Percentiles rank a stretch among this genome's conserved stretches.
Conservation (phyloP, 2,329 filamentous ascomycete genomes). For the Fusarium sambucinum region DNA sequence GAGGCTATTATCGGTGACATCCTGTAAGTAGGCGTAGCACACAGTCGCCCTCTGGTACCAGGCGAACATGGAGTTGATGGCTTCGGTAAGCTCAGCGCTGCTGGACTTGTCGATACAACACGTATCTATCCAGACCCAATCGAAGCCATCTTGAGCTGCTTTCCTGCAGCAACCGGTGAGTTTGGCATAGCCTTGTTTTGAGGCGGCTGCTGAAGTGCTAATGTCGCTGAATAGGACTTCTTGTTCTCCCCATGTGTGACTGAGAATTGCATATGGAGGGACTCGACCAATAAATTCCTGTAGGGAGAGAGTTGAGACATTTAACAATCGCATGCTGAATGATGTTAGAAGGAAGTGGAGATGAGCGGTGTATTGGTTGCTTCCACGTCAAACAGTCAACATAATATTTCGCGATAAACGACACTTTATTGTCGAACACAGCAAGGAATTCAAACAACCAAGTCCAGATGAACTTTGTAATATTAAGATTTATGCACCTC, state of each 20-base stretch:
- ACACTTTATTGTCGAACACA: background rate
- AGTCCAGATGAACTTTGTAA: constrained; percentile 22
- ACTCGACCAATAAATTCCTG: constrained; percentile 11
- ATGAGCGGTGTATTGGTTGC: background rate
- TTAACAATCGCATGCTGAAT: constrained; percentile 15
- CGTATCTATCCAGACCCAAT: constrained; percentile 22
- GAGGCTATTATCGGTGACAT: constrained; percentile 7
- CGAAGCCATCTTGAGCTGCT: constrained; percentile 18
- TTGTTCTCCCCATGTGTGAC: constrained; percentile 23
- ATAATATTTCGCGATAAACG: background rate
- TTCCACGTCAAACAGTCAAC: background rate
- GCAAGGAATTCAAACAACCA: background rate
- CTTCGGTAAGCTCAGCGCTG: constrained; percentile 23
- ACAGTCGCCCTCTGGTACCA: constrained; percentile 18
- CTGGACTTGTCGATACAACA: constrained; percentile 34
- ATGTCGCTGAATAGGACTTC: constrained; percentile 18
- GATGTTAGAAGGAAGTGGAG: background rate
- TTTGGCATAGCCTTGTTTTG: constrained; percentile 16
- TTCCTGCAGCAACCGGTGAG: constrained; percentile 9
- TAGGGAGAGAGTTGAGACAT: constrained; percentile 15
- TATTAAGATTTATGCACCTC: constrained; percentile 41
- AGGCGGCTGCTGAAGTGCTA: background rate
- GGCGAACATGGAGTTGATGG: constrained; percentile 25
- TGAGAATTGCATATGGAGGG: constrained; percentile 22
- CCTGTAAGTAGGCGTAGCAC: constrained; percentile 25